Percentiles rank a stretch among this genome's conserved stretches.
These are phyloP conservation scores for Nicotiana noctiflora DNA, from an alignment of 257 asterid genomes.

Conservation along the genomic window DNA sequence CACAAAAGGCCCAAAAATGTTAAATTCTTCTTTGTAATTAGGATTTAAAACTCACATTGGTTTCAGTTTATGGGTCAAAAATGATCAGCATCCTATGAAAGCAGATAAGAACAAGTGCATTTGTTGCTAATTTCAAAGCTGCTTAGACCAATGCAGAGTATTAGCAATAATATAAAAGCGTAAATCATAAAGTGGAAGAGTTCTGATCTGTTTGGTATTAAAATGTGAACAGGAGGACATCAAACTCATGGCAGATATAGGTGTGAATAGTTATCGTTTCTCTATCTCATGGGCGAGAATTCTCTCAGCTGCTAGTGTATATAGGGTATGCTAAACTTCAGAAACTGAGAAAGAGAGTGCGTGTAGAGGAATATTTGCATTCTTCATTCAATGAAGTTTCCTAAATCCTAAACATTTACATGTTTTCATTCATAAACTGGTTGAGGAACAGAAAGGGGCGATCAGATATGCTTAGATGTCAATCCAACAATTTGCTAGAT, in stretches of 20 bases:
- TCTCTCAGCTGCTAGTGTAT: no score
- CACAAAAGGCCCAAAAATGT: neutral
- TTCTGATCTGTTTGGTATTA: neutral
- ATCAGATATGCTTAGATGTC: no score
- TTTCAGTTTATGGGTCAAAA: neutral
- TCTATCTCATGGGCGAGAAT: constrained; percentile 21
- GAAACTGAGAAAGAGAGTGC: no score
- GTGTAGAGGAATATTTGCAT: no score
- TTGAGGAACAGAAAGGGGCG: no score
- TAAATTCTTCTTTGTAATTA: no score
- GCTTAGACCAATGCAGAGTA: neutral
- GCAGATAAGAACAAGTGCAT: neutral
- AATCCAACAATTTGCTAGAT: no score
- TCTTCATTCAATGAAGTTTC: no score
- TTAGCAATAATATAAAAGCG: neutral
- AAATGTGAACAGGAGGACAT: constrained; percentile 11
- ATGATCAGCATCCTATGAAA: neutral
- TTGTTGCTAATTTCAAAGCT: no score
- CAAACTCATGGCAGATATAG: constrained; percentile 10
- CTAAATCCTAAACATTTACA: no score
- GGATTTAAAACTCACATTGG: neutral
- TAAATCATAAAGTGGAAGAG: neutral
- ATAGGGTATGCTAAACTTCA: no score
- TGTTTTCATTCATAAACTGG: no score
- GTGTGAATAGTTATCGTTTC: constrained; percentile 14